Conservation (phyloP, 176 grass and related monocot species). For the Guadua angustifolia region DNA sequence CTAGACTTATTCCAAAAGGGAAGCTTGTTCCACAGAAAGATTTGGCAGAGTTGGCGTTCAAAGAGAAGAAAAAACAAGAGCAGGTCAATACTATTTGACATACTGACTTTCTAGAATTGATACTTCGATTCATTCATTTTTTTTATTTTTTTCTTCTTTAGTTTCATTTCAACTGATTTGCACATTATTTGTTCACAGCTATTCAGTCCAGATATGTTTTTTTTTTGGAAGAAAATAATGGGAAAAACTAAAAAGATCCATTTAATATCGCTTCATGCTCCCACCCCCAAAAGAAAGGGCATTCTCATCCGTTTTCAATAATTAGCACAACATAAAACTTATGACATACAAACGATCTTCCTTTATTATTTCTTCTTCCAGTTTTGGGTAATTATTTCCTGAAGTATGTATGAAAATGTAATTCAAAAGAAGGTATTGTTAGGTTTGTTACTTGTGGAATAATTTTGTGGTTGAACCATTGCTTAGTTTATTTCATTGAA, state of each 20-base stretch:
- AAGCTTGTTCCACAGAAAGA: slow-evolving; percentile 96
- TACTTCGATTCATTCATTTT: neutral
- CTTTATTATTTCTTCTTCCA: slow-evolving; percentile 5
- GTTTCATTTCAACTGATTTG: slow-evolving; percentile 15
- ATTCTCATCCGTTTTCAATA: neutral
- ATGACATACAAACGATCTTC: neutral
- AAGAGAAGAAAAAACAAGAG: slow-evolving; percentile 72
- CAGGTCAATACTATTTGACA: slow-evolving; percentile 54
- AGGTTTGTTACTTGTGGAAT: slow-evolving; percentile 1
- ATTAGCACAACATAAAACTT: neutral
- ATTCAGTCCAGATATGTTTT: neutral
- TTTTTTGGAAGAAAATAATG: slow-evolving; percentile 1
- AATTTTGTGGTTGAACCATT: neutral
- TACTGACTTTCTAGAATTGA: neutral
- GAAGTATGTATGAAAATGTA: neutral
- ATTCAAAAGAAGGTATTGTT: neutral
- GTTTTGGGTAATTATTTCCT: slow-evolving; percentile 20
- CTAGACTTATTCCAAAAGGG: slow-evolving; percentile 77
- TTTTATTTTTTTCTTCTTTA: slow-evolving; percentile 14
- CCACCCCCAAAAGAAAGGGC: neutral
- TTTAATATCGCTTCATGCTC: slow-evolving; percentile 23
- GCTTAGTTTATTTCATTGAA: neutral
- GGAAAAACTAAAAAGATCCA: neutral
- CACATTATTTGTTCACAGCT: neutral
- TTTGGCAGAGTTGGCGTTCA: slow-evolving; percentile 90